Percentiles rank a stretch among this genome's conserved stretches.
phyloP scores from a whole-genome alignment of 768 basidiomycete genomes.

The Termitomyces sp. region DNA sequence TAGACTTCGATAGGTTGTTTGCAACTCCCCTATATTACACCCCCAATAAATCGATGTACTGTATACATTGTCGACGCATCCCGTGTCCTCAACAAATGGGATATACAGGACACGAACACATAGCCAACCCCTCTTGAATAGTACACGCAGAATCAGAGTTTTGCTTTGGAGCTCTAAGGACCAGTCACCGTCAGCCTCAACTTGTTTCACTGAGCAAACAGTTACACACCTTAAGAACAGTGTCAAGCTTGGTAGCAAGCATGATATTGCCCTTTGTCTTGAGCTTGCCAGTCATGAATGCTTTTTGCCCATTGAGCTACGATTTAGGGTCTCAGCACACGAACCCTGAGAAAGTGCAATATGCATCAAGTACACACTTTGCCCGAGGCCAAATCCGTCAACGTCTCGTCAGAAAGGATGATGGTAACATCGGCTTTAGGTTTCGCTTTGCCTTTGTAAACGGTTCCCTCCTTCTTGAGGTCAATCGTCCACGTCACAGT shows the following conservation, averaged over 20 bases:
- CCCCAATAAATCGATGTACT: conserved; percentile 10
- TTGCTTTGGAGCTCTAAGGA: conserved; percentile 33
- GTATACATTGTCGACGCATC: conserved; percentile 1
- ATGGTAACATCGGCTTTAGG: conserved; percentile 84
- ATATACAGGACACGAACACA: conserved; percentile 5
- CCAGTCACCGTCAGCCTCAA: not conserved
- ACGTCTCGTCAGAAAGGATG: conserved; percentile 72
- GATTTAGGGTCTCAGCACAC: not conserved
- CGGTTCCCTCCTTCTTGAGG: conserved; percentile 77
- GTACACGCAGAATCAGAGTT: conserved; percentile 31
- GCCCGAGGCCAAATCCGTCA: conserved; percentile 66
- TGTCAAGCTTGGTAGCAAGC: conserved; percentile 89
- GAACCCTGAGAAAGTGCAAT: not conserved
- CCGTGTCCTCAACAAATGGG: not conserved
- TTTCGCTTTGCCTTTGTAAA: conserved; percentile 71
- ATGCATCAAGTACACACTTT: conserved; percentile 42
- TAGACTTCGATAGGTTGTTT: not conserved
- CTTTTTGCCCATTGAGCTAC: conserved; percentile 87
- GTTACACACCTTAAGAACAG: conserved; percentile 65
- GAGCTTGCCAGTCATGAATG: conserved; percentile 93
- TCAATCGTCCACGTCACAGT: conserved; percentile 89
- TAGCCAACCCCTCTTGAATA: not conserved
- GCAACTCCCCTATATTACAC: conserved; percentile 9
- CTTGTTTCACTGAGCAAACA: too few species aligned
- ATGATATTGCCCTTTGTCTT: conserved; percentile 93